Evolutionary conservation across 148 eudicot species (phyloP).

Genomic region (Diospyros lotus): DNA sequence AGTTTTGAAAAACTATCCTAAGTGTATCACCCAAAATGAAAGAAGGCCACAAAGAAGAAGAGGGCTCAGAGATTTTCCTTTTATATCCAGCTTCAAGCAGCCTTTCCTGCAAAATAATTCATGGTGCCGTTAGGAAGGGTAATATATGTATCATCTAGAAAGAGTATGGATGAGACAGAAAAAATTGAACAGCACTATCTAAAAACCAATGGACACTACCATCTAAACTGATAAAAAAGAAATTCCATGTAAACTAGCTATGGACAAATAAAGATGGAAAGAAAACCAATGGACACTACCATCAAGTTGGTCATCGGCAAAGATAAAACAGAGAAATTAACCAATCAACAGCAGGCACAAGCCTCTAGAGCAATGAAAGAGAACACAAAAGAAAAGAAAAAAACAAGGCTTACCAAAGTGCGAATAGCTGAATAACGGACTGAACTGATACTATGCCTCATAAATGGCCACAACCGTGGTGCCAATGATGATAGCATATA

Average conservation of each 20-base stretch:
- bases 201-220: too few relatives aligned
- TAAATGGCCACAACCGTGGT: slow-evolving; percentile 98
- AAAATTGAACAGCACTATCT: neutral
- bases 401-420: slow-evolving; percentile 45
- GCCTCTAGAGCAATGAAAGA: neutral
- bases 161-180: neutral
- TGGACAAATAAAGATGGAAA: neutral
- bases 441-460: slow-evolving; percentile 95
- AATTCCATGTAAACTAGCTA: neutral
- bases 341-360: neutral
- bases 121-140: slow-evolving; percentile 1
- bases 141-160: neutral
- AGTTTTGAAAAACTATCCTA: slow-evolving; percentile 88
- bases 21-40: slow-evolving; percentile 85
- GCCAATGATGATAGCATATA: slow-evolving; percentile 75
- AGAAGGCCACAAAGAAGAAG: slow-evolving; percentile 75
- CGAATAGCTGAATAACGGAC: slow-evolving; percentile 98
- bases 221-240: too few relatives aligned
- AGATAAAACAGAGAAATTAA: too few relatives aligned
- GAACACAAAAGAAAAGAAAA: neutral
- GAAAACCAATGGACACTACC: too few relatives aligned
- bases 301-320: too few relatives aligned
- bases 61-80: slow-evolving; percentile 54
- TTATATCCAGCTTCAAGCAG: slow-evolving; percentile 87
- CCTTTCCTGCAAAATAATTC: slow-evolving; percentile 51